Conservation (phyloP, 2,329 filamentous ascomycete species). For the Tolypocladium inflatum region DNA sequence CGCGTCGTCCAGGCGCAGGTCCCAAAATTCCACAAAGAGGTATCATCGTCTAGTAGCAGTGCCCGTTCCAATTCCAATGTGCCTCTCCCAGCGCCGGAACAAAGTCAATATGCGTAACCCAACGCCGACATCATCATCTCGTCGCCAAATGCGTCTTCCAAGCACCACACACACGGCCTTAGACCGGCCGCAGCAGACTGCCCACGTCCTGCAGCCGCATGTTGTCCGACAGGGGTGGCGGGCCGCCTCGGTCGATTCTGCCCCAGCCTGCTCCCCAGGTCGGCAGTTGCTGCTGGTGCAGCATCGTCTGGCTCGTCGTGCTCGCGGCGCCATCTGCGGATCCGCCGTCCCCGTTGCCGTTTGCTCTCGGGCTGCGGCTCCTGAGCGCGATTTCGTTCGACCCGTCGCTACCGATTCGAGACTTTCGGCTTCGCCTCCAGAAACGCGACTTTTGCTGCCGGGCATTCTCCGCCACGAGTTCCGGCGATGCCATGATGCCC, state of each 20-base stretch:
- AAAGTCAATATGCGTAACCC: background rate
- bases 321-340: background rate
- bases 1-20: background rate
- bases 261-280: conserved; percentile 20
- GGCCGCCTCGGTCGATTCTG: conserved; percentile 16
- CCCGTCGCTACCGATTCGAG: conserved; percentile 16
- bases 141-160: background rate
- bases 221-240: conserved; percentile 9
- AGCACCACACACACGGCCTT: background rate
- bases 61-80: background rate
- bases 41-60: background rate
- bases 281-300: conserved; percentile 8
- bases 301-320: conserved; percentile 1
- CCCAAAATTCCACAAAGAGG: background rate
- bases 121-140: background rate
- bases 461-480: conserved; percentile 19
- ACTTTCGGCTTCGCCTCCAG: conserved; percentile 18
- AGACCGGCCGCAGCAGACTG: conserved; percentile 12
- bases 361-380: conserved; percentile 10
- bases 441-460: conserved; percentile 14
- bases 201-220: conserved; percentile 24
- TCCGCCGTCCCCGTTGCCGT: background rate
- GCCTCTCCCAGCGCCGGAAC: background rate
- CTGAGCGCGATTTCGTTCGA: conserved; percentile 23
- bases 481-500: conserved; percentile 35